Evolutionary conservation across 257 asterid genomes (phyloP), one percentile per base, ranked within the genome.

Genomic region (Eucommia ulmoides): DNA sequence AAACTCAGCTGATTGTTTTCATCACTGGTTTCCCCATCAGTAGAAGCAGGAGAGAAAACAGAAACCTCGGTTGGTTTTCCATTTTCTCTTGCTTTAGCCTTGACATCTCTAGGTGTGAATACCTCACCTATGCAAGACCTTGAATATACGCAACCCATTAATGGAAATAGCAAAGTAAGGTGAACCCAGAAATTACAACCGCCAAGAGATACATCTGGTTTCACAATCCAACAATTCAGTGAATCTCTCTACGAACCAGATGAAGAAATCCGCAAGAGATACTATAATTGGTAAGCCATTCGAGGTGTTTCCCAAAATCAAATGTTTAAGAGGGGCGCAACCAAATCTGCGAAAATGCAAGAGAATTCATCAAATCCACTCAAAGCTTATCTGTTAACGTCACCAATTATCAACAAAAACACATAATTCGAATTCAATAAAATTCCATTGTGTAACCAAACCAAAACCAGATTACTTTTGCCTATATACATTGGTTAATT

Each of bases 81-180:
- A 60, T 54, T 71, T 62, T 55, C 85, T 54, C 58, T 66, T 56
- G 71, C 80, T 51, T 74, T 68, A 53, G 60, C 75, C 50, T 76
- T 58, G 42, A 38, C 67, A 63, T 78, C 78, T 65, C 80, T 73
- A 8, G 94, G 81, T 58, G 81, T 83, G 74, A 89, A 89, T 68
- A 80, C 63, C 51, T 78, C 91, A 11, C 97, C 94, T 55, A 89
- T 84, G 63, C 96, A 89, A 41, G 80, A 55, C 73, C 73, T 84
- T 5, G 97, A 89, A 71, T 80, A 78, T 59, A 62, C 85, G 75
- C 96, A 89, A 47, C 97, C 97, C 97, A 89, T 89, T 70, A 72
- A 72, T 67, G 60, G 29, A 63, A 69, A 72, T 25, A 54, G 68
- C 64, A 53, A 48, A 64, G 44, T n/a, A 51, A 55, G 56, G 61